Evolutionary conservation across 2,329 filamentous ascomycete genomes (phyloP), one percentile per base, ranked within the genome.

Genomic region (Gaeumannomyces tritici): DNA sequence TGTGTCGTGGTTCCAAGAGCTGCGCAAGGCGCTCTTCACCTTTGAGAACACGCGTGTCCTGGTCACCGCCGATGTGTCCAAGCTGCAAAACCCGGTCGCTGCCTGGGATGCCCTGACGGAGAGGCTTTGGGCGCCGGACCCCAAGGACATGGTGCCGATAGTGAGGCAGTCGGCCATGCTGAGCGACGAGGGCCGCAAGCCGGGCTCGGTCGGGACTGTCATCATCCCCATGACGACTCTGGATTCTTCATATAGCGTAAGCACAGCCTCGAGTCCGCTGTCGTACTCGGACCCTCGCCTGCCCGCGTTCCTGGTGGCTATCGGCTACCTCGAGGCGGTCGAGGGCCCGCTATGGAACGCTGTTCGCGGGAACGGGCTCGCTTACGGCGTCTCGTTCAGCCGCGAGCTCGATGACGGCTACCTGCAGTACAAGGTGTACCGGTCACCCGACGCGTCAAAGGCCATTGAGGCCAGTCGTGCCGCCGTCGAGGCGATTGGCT

Each of bases 341-440:
- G 95, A 99, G 74, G 95, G 95, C 0, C 95, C 95, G 0, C 84
- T 99, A 35, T 98, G 95, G 93, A 89, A 89, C 66, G 91, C 91
- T 0, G 90, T 98, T 59, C 91, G 95, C 58, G 95, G 95, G 62
- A 95, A 91, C 56, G 95, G 95, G 57, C 86, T 98, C 61, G 95
- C 95, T 0, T 99, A 99, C 71, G 93, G 93, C 61, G 88, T 89
- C 0, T 86, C 83, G 69, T 96, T 98, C 71, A 82, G 82, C 57
- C 87, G 89, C 57, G 89, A 91, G 70, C 78, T 90, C 31, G 91
- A 95, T 70, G 87, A 86, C 1, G 95, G 93, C 3, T 85, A 90
- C 60, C 77, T 97, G 61, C 88, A 90, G 65, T 96, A 96, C 76
- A 86, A 87, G 62, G 88, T 98, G 55, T 97, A 96, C 78, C 89